Conservation (phyloP, 495 filamentous ascomycete species). For the Wilcoxina mikolae region DNA sequence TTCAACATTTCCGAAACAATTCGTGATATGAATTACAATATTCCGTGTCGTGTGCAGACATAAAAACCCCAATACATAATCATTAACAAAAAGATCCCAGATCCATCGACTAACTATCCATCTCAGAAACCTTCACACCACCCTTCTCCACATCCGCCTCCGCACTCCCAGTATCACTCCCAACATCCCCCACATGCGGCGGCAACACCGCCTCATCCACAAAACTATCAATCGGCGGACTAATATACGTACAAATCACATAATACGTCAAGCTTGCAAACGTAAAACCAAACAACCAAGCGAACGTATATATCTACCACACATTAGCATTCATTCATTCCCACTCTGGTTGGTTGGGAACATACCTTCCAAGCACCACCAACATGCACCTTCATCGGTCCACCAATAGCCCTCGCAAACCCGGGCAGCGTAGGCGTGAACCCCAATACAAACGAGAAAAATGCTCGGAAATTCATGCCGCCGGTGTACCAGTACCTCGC, state of each 20-base stretch:
- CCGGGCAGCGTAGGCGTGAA: slow-evolving; percentile 35
- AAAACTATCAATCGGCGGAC: slow-evolving; percentile 26
- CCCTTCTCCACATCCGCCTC: slow-evolving; percentile 1
- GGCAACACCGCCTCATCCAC: slow-evolving; percentile 33
- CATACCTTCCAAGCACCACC: slow-evolving; percentile 31
- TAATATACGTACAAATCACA: slow-evolving; percentile 32
- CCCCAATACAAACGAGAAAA: slow-evolving; percentile 31
- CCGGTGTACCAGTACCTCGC: slow-evolving; percentile 32
- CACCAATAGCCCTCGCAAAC: slow-evolving; percentile 28
- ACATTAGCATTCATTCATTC: neutral
- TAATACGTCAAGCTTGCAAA: slow-evolving; percentile 30
- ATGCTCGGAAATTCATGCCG: slow-evolving; percentile 34
- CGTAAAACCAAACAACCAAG: slow-evolving; percentile 31
- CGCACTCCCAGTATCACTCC: neutral
- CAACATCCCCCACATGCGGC: slow-evolving; percentile 9
- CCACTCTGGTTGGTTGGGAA: neutral
- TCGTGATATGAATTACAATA: too few relatives aligned
- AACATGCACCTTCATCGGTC: slow-evolving; percentile 25
- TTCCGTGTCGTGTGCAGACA: too few relatives aligned
- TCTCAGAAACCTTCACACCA: too few relatives aligned
- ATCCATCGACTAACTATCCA: too few relatives aligned
- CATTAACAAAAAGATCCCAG: too few relatives aligned
- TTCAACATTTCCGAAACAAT: too few relatives aligned
- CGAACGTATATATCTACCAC: slow-evolving; percentile 29
- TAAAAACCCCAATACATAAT: too few relatives aligned